Evolutionary conservation across 2,329 filamentous ascomycete genomes (phyloP), one percentile per base, ranked within the genome.

Genomic region (Sporothrix curviconia): DNA sequence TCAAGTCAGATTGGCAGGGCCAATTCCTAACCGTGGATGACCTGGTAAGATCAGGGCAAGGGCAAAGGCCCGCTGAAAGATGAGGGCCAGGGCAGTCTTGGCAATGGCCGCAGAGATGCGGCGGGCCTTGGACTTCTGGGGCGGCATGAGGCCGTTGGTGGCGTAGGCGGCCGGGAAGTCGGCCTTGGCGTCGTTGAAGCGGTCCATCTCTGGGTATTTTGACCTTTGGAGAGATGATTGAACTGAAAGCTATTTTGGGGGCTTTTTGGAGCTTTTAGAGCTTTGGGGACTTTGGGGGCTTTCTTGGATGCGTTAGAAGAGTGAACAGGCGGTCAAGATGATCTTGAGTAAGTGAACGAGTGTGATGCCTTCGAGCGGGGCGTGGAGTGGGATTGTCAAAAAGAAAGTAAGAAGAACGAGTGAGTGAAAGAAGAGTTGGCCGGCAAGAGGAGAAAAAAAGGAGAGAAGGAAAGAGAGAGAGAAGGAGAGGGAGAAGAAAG

Each of bases 11-110:
- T 7, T 28, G 3, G 7, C 11, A 19, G 12, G 19, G 11, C 1
- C 3, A 36, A 19, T 14, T 17, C 24, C 53, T 49, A 32, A 57
- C 58, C 49, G 36, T 57, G 34, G 19, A 59, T 17, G 40, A 59
- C 28, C 52, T 60, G 43, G 54, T 56, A 57, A n/a, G 15, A 44
- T 15, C 22, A 63, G 39, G 14, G 42, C 37, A 17, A 62, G 43
- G 14, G 52, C 52, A 22, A 58, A n/a, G 22, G 9, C 42, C 57
- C 30, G 37, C 1, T 19, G n/a, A n/a, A 59, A n/a, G 7, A 59
- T 15, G 3, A 43, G 4, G 25, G 17, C 15, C 24, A 56, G 4
- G 24, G 57, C 12, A 36, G 47, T 11, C 49, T 58, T 61, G 24
- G 34, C 37, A 7, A 56, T 22, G 11, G 39, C 22, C 11, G 24